A percentile compares a stretch with the other conserved stretches of the same genome.
Evolutionary conservation across 768 basidiomycete species (phyloP).

Genomic region (Nidularia sp.): DNA sequence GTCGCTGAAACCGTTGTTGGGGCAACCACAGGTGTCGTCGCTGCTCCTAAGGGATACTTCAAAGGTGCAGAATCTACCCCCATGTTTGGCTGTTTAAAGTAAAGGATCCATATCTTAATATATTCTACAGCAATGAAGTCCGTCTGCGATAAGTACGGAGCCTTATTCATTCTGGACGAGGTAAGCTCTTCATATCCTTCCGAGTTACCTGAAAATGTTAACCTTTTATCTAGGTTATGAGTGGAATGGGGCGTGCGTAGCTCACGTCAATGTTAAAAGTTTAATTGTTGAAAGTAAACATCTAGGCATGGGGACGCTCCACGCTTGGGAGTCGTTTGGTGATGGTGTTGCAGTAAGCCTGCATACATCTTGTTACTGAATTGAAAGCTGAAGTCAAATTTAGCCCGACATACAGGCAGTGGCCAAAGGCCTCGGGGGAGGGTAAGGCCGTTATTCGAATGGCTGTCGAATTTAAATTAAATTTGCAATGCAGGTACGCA

Average conservation of each 20-base stretch:
- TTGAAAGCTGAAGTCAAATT: background rate
- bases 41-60: slow-evolving; percentile 83
- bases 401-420: slow-evolving; percentile 85
- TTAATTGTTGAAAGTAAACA: background rate
- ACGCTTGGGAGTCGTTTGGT: slow-evolving; percentile 82
- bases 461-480: background rate
- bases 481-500: slow-evolving; percentile 52
- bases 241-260: slow-evolving; percentile 80
- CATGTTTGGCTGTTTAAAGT: background rate
- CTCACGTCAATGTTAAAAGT: background rate
- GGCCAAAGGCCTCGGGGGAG: slow-evolving; percentile 88
- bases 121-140: slow-evolving; percentile 62
- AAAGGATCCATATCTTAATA: background rate
- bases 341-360: slow-evolving; percentile 54
- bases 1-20: slow-evolving; percentile 87
- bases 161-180: slow-evolving; percentile 84
- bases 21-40: slow-evolving; percentile 73
- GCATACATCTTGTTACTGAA: background rate
- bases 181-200: slow-evolving; percentile 23
- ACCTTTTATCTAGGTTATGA: slow-evolving; percentile 54
- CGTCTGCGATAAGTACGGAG: slow-evolving; percentile 73
- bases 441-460: slow-evolving; percentile 38
- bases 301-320: slow-evolving; percentile 83
- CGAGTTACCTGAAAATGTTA: background rate
- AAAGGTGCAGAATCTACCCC: slow-evolving; percentile 28